Evolutionary conservation across 2,329 filamentous ascomycete species (phyloP), one percentile per base, ranked within the genome.

Genomic region (Botrytis aclada): DNA sequence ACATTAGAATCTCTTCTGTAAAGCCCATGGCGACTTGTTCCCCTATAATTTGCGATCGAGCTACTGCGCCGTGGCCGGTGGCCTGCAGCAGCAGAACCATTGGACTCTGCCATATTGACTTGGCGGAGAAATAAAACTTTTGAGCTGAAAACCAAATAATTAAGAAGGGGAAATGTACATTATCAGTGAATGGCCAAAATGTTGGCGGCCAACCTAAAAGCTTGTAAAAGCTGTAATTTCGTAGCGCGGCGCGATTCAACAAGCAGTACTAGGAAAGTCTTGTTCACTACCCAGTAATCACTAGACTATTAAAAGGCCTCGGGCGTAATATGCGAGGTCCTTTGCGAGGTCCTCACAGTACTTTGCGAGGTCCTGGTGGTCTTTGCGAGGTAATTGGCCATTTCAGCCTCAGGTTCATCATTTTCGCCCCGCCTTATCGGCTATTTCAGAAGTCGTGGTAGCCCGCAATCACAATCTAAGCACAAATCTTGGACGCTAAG

Each of bases 1-100:
- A 90, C 86, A 79, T 93, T 93, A 69, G 90, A 92, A 76, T 86
- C 86, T 72, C 91, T 85, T 71, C 90, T 86, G 82, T 93, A 93
- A 75, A 93, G 74, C 29, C 20, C 41, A 43, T 54, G 64, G 20
- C 66, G 60, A 61, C 74, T 71, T 77, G 77, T 77, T 80, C 77
- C 70, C 29, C 75, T 70, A 62, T 78, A 74, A 75, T 77, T 76
- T 62, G 75, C 74, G n/a, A 77, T 74, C 34, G 79, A 81, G 74
- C 77, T 80, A 74, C 79, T 81, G 62, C 80, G 79, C 51, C 79
- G 79, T 37, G 74, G 72, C 43, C 62, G 39, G 47, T 45, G 32
- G 71, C 73, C 71, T 56, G 69, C 73, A 37, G 80, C 77, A 60
- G 80, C 77, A 62, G 77, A 72, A 18, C 77, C 76, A 73, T 76